Evolutionary conservation across 768 basidiomycete species (phyloP).

Genomic region (Amanita pallidorosea): DNA sequence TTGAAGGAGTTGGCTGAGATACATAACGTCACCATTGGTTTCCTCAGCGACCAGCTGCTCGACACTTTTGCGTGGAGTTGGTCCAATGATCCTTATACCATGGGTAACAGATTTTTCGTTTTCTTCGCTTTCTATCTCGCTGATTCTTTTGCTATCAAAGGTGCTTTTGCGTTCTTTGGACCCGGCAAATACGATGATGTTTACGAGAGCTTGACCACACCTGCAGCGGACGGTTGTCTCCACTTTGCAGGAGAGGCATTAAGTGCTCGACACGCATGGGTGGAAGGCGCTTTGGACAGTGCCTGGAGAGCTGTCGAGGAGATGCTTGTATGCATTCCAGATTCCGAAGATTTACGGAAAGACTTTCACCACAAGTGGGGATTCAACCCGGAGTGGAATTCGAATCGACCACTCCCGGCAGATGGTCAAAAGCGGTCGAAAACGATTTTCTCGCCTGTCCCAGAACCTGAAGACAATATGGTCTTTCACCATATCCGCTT

Average conservation of each 20-base stretch:
- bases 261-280: constrained; percentile 21
- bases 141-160: constrained; percentile 8
- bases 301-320: constrained; percentile 11
- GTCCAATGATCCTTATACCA: not conserved
- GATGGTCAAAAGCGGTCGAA: not conserved
- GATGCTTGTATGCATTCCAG: constrained; percentile 6
- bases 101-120: not conserved
- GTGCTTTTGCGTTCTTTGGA: constrained; percentile 23
- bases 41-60: not conserved
- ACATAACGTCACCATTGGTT: not conserved
- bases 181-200: constrained; percentile 22
- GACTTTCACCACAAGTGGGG: not conserved
- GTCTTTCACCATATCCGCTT: not conserved
- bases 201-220: constrained; percentile 12
- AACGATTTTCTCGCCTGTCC: not conserved
- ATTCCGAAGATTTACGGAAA: too few species aligned
- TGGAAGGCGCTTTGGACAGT: constrained; percentile 14
- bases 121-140: not conserved
- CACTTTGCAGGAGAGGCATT: constrained; percentile 28
- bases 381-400: not conserved
- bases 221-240: constrained; percentile 12
- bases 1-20: not conserved
- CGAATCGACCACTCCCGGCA: not conserved
- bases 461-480: not conserved
- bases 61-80: not conserved